Base-by-base conservation (phyloP, 2,329 filamentous ascomycete species). In the Cyphellophora attinorum region DNA sequence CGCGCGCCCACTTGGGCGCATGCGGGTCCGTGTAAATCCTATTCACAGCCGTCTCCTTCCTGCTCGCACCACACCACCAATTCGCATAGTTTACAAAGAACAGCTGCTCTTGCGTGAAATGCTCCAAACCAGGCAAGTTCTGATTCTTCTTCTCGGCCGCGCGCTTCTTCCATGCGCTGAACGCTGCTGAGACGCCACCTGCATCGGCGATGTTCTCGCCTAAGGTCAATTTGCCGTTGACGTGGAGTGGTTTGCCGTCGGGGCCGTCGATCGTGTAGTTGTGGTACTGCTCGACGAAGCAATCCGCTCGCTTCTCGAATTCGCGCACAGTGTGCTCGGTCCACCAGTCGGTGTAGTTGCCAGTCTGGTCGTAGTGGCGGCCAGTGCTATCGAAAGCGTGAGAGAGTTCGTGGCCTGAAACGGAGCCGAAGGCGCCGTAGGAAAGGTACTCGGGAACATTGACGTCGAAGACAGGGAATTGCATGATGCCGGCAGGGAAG, bases 121-220 rank as follows among this genome's bases (percentile, higher is more conserved):
- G 45, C 3, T 73, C 65, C 5, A 84, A 52, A 0, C 79, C 79
- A 0, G 76, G 77, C 11, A 83, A 64, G 25, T 65, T 52, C 49
- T 64, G 49, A 38, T 70, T 69, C 0, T 70, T 62, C n/a, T 62
- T 65, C 23, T 67, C 57, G 2, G 60, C 54, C 19, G 73, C 68
- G 8, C 68, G 67, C 42, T 68, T 70, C 51, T 76, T 70, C 79
- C 79, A 85, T 0, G 78, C 77, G 15, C 68, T 61, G 50, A 73
- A 83, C 1, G 76, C 65, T 0, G 76, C 72, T 5, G 68, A 65
- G 0, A 84, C 51, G 11, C 79, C 80, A 11, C 78, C 79, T 1
- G 79, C 74, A 52, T 84, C 80, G 2, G 79, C 78, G 49, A 84
- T 78, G 50, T 83, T 83, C 58, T 84, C 80, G 13, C 72, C 74